Conservation (phyloP, 2,329 filamentous ascomycete species). For the Leptosphaerulina australis region DNA sequence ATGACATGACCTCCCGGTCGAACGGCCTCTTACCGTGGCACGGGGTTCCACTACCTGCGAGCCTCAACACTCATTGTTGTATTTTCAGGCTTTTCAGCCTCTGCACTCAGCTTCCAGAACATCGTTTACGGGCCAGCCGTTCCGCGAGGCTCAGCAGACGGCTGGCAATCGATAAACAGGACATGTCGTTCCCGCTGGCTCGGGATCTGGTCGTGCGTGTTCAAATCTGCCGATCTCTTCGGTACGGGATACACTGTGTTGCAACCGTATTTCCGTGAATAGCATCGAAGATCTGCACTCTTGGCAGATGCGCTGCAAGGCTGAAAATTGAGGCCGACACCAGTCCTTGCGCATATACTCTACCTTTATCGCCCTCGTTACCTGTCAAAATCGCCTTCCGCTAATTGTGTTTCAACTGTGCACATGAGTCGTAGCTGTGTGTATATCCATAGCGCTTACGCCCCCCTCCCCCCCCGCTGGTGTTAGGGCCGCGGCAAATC, state of each 20-base stretch:
- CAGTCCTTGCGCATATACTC: conserved; percentile 5
- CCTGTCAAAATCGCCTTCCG: conserved; percentile 6
- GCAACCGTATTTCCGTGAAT: conserved; percentile 13
- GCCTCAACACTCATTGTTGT: conserved; percentile 17
- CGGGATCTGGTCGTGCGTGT: conserved; percentile 18
- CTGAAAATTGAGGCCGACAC: conserved; percentile 4
- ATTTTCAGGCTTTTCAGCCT: conserved; percentile 5
- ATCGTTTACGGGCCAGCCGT: conserved; percentile 3
- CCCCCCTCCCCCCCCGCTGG: too few relatives aligned
- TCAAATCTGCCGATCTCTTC: conserved; percentile 20
- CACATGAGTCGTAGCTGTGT: conserved; percentile 14
- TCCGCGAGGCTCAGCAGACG: conserved; percentile 18
- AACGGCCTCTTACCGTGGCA: conserved; percentile 4
- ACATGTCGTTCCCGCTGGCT: conserved; percentile 16
- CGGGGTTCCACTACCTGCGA: conserved; percentile 21
- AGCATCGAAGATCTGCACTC: conserved; percentile 9
- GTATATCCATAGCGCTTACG: conserved; percentile 5
- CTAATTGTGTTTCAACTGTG: conserved; percentile 15
- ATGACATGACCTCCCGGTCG: conserved; percentile 6
- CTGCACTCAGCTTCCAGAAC: conserved; percentile 19
- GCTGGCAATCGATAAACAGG: conserved; percentile 30
- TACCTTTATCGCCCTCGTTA: not conserved
- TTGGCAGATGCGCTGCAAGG: conserved; percentile 5
- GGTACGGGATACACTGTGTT: conserved; percentile 5
- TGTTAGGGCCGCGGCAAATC: conserved; percentile 5